A percentile compares a stretch with the other conserved stretches of the same genome.
Conservation (phyloP, 345 rosid genomes). For the Citrus sinensis region DNA sequence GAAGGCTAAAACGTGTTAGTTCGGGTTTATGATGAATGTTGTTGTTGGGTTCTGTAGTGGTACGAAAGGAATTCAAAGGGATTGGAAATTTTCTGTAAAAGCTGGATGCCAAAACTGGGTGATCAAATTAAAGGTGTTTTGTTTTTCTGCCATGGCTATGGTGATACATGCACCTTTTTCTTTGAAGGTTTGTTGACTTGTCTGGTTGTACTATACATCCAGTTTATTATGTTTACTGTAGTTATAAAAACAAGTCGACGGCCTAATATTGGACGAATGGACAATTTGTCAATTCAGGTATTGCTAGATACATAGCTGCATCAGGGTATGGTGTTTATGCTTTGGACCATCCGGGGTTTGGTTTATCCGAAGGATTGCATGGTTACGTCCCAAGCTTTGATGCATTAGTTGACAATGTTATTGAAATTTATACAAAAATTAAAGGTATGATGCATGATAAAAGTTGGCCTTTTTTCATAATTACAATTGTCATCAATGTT, state of each 20-base stretch:
- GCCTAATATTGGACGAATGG: neutral
- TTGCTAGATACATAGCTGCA: conserved; percentile 70
- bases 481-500: neutral
- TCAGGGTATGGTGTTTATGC: conserved; percentile 78
- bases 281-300: conserved; percentile 41
- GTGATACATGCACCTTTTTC: conserved; percentile 98
- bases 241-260: neutral
- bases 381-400: conserved; percentile 81
- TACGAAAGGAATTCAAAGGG: conserved; percentile 70
- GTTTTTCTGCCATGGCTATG: conserved; percentile 90
- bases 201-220: neutral
- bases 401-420: conserved; percentile 61
- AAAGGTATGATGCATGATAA: conserved; percentile 49
- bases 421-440: conserved; percentile 65
- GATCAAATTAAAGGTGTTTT: conserved; percentile 63
- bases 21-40: neutral
- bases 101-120: conserved; percentile 73
- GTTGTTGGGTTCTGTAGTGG: conserved; percentile 49
- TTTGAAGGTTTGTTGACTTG: conserved; percentile 71
- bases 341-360: conserved; percentile 92
- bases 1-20: neutral
- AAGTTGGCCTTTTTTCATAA: neutral
- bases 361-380: conserved; percentile 89
- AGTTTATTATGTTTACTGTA: neutral
- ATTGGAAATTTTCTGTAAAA: conserved; percentile 66